phyloP scores from a whole-genome alignment of 176 grass and related monocot genomes.

The Avena eriantha region DNA sequence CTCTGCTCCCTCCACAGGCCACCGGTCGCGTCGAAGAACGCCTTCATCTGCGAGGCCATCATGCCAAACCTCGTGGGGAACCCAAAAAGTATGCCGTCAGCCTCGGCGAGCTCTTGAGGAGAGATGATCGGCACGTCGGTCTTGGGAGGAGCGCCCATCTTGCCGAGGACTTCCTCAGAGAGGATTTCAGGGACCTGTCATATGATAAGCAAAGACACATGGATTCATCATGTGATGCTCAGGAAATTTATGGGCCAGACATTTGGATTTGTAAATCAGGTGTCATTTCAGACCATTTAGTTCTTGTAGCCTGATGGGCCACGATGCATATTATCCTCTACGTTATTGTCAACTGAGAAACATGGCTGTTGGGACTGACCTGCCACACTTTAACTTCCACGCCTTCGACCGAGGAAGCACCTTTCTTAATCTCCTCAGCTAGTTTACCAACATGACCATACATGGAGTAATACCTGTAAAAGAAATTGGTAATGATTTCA shows the following conservation, averaged over 20 bases:
- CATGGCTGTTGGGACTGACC: slow-evolving; percentile 52
- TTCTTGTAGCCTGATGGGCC: background rate
- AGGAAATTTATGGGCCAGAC: background rate
- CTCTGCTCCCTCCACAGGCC: slow-evolving; percentile 61
- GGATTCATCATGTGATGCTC: background rate
- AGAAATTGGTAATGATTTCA: background rate
- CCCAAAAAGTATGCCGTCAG: slow-evolving; percentile 58
- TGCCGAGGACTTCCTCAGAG: slow-evolving; percentile 56
- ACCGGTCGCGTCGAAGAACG: slow-evolving; percentile 56
- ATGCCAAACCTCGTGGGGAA: slow-evolving; percentile 66
- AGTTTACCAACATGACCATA: slow-evolving; percentile 88
- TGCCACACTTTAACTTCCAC: slow-evolving; percentile 87
- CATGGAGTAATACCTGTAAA: slow-evolving; percentile 78
- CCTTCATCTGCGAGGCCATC: slow-evolving; percentile 63
- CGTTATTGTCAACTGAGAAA: background rate
- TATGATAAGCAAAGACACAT: background rate
- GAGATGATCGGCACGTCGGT: slow-evolving; percentile 45
- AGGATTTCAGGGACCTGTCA: slow-evolving; percentile 62
- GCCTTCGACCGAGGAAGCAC: slow-evolving; percentile 73
- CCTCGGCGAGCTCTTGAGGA: slow-evolving; percentile 53
- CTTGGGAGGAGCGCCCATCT: slow-evolving; percentile 77
- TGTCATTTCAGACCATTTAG: background rate
- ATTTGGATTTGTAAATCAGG: background rate
- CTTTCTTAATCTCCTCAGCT: slow-evolving; percentile 87
- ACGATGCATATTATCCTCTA: background rate